Base-by-base conservation (phyloP, 2,329 filamentous ascomycete species). In the Venturia pyrina region DNA sequence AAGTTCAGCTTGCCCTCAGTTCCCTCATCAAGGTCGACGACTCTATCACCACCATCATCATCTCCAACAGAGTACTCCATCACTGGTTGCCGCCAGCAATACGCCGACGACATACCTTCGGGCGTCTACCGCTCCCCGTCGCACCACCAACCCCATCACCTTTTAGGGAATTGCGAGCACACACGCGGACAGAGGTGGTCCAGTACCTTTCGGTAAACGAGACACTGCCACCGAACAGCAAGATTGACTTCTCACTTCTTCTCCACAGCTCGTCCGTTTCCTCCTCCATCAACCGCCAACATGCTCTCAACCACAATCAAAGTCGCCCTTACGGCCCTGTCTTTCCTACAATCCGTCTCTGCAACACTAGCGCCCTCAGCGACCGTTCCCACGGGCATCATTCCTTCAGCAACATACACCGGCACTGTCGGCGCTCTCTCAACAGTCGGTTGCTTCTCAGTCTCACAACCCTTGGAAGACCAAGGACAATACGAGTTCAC, bases 391-490 rank as follows among this genome's bases (percentile, higher is more conserved):
- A 17, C 19, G 7, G 41, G 48, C 48, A 53, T 53, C 48, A 53
- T 48, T 19, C 34, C 60, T 21, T 44, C 66, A 46, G 64, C 64
- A 15, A 66, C 64, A 43, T 43, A 44, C 19, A 59, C 44, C 3
- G 65, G 37, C 24, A 13, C 21, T n/a, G 53, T 67, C 19, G 24
- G 57, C 21, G 65, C 66, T 21, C 37, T 65, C 4, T 66, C 66
- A 21, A 34, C 24, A 1, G 41, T 53, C 59, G 84, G 83, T 59
- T 87, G 85, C 75, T 86, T 82, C 73, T 77, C 75, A 53, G 78
- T 76, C 21, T 75, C 77, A 6, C 73, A 72, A n/a, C 78, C 78
- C 2, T 75, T 86, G 64, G 74, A 75, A 61, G 77, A 82, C 68
- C 76, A 81, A 67, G 83, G 81, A 19, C 66, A 70, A 15, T 83